These are phyloP conservation scores for Dothidotthia symphoricarpi DNA, from an alignment of 2,329 filamentous ascomycete genomes.

Conservation along the genomic window DNA sequence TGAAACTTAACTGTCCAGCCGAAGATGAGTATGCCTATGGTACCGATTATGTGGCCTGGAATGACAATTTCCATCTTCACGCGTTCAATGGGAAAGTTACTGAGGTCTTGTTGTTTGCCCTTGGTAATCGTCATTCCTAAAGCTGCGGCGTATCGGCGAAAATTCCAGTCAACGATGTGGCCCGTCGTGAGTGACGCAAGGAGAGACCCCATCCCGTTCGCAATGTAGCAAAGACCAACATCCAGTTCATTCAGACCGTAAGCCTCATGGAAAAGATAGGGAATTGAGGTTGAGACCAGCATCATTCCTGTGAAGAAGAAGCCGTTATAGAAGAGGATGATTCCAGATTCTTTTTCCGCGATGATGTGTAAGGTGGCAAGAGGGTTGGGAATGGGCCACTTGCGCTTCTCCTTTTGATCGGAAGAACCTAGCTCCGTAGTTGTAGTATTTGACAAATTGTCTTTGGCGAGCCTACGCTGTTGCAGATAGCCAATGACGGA, in stretches of 20 bases:
- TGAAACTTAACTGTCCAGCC: constrained; percentile 45
- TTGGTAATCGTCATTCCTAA: constrained; percentile 61
- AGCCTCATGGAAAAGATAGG: constrained; percentile 26
- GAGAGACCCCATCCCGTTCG: constrained; percentile 28
- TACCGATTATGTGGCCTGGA: constrained; percentile 36
- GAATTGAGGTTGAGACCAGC: constrained; percentile 27
- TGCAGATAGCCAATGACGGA: constrained; percentile 32
- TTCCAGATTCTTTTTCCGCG: constrained; percentile 32
- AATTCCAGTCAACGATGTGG: constrained; percentile 67
- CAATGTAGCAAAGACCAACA: constrained; percentile 34
- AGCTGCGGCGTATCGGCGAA: constrained; percentile 62
- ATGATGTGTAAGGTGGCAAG: constrained; percentile 30
- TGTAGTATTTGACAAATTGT: neutral
- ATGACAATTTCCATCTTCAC: constrained; percentile 44
- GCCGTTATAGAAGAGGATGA: constrained; percentile 33
- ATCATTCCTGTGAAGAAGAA: constrained; percentile 38
- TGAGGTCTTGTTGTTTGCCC: constrained; percentile 56
- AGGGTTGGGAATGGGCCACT: constrained; percentile 28
- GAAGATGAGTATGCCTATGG: constrained; percentile 39
- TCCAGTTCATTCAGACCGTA: constrained; percentile 32
- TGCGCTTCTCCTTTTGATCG: constrained; percentile 11
- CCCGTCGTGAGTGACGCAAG: constrained; percentile 31
- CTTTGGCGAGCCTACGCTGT: constrained; percentile 21
- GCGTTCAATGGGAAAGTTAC: constrained; percentile 52
- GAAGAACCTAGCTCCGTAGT: neutral